phyloP scores from a whole-genome alignment of 495 filamentous ascomycete genomes.

The Xylaria castorea region DNA sequence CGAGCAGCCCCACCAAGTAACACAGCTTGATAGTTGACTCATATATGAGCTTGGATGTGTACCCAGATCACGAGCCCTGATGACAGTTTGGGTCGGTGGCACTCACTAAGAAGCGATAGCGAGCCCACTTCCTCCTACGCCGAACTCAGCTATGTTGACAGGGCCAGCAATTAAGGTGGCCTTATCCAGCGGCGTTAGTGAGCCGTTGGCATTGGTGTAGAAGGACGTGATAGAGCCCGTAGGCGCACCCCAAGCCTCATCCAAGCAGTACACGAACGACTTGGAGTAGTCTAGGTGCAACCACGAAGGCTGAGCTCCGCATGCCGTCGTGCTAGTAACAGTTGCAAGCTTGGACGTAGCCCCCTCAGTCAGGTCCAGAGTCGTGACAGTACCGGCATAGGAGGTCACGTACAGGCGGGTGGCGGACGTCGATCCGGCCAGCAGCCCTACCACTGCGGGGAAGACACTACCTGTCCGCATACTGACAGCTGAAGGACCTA shows the following conservation, averaged over 20 bases:
- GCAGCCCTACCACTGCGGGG: constrained; percentile 42
- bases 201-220: constrained; percentile 42
- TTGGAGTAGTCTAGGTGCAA: constrained; percentile 57
- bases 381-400: constrained; percentile 65
- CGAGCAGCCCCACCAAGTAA: neutral
- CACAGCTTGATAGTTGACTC: neutral
- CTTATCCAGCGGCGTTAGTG: constrained; percentile 45
- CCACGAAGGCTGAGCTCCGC: constrained; percentile 66
- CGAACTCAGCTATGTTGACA: constrained; percentile 54
- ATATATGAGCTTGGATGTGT: neutral
- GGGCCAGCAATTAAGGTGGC: constrained; percentile 47
- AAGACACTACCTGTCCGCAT: constrained; percentile 37
- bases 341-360: constrained; percentile 41
- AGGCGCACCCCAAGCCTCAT: constrained; percentile 55
- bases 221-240: constrained; percentile 55
- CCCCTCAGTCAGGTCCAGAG: constrained; percentile 51
- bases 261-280: constrained; percentile 64
- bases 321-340: constrained; percentile 53
- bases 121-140: constrained; percentile 46
- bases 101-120: constrained; percentile 60
- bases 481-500: constrained; percentile 30
- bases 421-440: constrained; percentile 43
- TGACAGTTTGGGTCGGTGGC: constrained; percentile 25
- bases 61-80: constrained; percentile 4
- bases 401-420: constrained; percentile 65